Conservation (phyloP, 331 rosid genomes). For the Pyracantha coccinea region DNA sequence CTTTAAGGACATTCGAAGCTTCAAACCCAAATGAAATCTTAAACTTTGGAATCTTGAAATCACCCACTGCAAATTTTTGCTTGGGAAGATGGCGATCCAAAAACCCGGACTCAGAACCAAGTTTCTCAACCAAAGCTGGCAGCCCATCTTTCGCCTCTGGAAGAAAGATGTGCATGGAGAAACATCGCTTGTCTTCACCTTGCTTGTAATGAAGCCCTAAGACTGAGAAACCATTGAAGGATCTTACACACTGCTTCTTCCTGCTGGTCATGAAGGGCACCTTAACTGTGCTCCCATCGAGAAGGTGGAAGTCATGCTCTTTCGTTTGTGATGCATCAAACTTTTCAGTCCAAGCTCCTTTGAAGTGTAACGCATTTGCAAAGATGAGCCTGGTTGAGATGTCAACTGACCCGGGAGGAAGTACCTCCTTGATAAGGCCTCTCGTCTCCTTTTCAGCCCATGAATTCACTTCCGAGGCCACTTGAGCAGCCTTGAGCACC, state of each 20-base stretch:
- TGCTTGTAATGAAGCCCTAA: conserved; percentile 67
- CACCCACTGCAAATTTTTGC: conserved; percentile 41
- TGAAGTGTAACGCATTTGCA: conserved; percentile 75
- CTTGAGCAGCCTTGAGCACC: conserved; percentile 47
- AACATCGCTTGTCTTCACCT: conserved; percentile 62
- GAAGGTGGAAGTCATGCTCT: conserved; percentile 64
- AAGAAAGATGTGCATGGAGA: conserved; percentile 71
- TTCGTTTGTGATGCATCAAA: conserved; percentile 51
- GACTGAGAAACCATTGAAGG: conserved; percentile 59
- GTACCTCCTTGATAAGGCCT: not conserved
- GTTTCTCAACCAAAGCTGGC: conserved; percentile 51
- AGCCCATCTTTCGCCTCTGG: conserved; percentile 71
- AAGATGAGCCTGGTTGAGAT: conserved; percentile 50
- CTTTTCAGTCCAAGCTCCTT: conserved; percentile 67
- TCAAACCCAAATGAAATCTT: conserved; percentile 66
- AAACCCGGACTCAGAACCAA: conserved; percentile 49
- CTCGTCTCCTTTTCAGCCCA: conserved; percentile 85
- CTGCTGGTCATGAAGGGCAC: conserved; percentile 73
- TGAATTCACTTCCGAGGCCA: conserved; percentile 46
- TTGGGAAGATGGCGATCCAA: conserved; percentile 57
- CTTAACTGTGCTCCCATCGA: conserved; percentile 42
- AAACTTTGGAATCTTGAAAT: conserved; percentile 64
- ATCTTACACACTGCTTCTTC: conserved; percentile 39
- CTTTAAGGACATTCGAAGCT: conserved; percentile 41
- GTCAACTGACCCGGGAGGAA: conserved; percentile 65